Conservation (phyloP, 192 early-diverging fungal species). For the Linderina pennispora region DNA sequence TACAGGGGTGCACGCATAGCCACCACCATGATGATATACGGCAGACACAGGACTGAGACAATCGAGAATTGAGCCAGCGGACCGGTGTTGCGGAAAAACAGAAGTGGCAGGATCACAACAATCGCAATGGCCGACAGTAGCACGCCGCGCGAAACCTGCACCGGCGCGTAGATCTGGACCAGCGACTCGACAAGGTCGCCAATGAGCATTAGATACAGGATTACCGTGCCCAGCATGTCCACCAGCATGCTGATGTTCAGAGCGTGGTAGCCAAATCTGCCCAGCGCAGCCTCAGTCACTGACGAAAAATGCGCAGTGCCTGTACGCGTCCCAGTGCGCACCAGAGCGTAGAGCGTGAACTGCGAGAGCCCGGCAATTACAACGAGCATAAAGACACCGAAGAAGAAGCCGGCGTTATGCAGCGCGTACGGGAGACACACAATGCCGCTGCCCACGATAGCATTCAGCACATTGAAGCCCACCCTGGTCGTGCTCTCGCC, state of each 20-base stretch:
- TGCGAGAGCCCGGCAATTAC: slow-evolving; percentile 48
- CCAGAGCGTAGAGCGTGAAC: slow-evolving; percentile 51
- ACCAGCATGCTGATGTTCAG: slow-evolving; percentile 54
- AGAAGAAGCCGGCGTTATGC: slow-evolving; percentile 50
- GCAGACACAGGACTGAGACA: slow-evolving; percentile 52
- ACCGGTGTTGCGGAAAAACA: slow-evolving; percentile 56
- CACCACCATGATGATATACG: slow-evolving; percentile 53
- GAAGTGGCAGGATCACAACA: slow-evolving; percentile 37
- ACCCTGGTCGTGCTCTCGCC: slow-evolving; percentile 13
- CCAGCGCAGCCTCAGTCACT: slow-evolving; percentile 48
- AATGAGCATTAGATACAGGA: slow-evolving; percentile 29
- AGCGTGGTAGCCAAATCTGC: slow-evolving; percentile 48
- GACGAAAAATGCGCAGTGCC: slow-evolving; percentile 51
- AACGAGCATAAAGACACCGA: slow-evolving; percentile 48
- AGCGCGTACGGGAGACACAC: slow-evolving; percentile 59
- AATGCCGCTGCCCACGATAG: slow-evolving; percentile 60
- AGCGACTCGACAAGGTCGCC: slow-evolving; percentile 21
- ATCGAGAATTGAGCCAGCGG: slow-evolving; percentile 52
- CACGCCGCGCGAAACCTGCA: slow-evolving; percentile 1
- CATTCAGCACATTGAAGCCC: slow-evolving; percentile 58
- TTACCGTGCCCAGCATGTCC: slow-evolving; percentile 47
- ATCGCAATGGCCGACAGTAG: slow-evolving; percentile 22
- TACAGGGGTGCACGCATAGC: slow-evolving; percentile 48
- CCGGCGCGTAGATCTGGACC: slow-evolving; percentile 13
- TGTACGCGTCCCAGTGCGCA: slow-evolving; percentile 47